Evolutionary conservation across 179 eudicot genomes (phyloP).

Genomic region (Silene coronaria): DNA sequence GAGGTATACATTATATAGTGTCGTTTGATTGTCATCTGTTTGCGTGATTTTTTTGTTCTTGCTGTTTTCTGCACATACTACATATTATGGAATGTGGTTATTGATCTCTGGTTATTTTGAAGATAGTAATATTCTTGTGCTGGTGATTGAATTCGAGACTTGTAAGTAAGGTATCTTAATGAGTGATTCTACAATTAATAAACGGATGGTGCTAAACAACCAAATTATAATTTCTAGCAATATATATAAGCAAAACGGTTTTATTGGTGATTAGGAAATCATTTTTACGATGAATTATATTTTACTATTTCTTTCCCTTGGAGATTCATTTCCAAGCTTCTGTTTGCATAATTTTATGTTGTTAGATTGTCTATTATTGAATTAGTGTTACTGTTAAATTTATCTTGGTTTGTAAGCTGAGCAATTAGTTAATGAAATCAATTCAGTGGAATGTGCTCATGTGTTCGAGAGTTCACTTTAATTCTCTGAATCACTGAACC

Average conservation of each 20-base stretch:
- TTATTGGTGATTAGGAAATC: neutral
- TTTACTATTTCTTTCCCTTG: neutral
- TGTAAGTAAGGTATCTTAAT: neutral
- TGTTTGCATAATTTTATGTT: neutral
- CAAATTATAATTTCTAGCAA: too few species aligned
- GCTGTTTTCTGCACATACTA: neutral
- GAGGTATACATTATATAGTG: constrained; percentile 45
- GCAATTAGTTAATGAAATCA: too few species aligned
- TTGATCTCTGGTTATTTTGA: neutral
- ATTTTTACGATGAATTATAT: neutral
- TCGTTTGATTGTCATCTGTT: neutral
- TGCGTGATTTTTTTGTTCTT: neutral
- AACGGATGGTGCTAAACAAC: too few species aligned
- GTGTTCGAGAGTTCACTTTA: too few species aligned
- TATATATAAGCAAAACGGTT: neutral
- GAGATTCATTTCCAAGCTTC: neutral
- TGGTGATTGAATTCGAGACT: neutral
- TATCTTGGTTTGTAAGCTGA: too few species aligned
- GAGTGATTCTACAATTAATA: too few species aligned
- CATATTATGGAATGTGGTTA: neutral
- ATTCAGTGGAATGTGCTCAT: too few species aligned
- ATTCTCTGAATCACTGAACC: too few species aligned
- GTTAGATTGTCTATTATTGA: too few species aligned
- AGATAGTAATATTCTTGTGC: neutral
- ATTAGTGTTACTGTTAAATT: too few species aligned